Base-by-base conservation (phyloP, 2,329 filamentous ascomycete genomes). In the Aspergillus vadensis region DNA sequence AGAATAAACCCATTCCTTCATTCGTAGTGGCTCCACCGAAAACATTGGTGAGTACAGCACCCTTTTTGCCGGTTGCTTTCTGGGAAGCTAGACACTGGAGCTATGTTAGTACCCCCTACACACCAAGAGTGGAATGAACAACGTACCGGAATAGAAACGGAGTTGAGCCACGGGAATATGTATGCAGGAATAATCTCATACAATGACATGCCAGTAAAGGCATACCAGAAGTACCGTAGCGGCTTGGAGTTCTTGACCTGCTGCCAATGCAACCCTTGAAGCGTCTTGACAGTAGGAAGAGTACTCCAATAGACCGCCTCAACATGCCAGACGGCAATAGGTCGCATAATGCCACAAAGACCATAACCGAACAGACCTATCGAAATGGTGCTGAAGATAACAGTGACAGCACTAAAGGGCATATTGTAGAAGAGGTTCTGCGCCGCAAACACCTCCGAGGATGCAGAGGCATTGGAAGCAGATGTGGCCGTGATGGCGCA, bases 311-410 rank as follows among this genome's bases (percentile, higher is more conserved):
- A 86, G 2, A 86, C 83, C 2, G 82, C 79, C 14, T 86, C 83
- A 5, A 82, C 80, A 55, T 84, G 83, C 77, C 81, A 86, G 10
- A 86, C 83, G 1, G 79, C 77, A 39, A 86, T 77, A 0, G 83
- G 83, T 0, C 84, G 82, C 66, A 86, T 70, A 2, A 86, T 49
- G 7, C 84, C 84, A 47, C 78, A 81, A 3, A 86, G 69, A 2
- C 83, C 83, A 43, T 85, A 86, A 1, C 84, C 83, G 56, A 85
- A 85, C 2, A 86, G 68, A 0, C 81, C 82, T 43, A 86, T 85
- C 0, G 83, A 85, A 55, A 86, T 81, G 14, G 78, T 79, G 23
- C 72, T 77, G 58, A 85, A 61, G 6, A 86, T 74, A 0, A 84
- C 79, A 0, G 83, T 85, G 0, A 74, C 67, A 0, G 60, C 54